Base-by-base conservation (phyloP, 2,329 filamentous ascomycete species). In the Pestalotiopsis fici region DNA sequence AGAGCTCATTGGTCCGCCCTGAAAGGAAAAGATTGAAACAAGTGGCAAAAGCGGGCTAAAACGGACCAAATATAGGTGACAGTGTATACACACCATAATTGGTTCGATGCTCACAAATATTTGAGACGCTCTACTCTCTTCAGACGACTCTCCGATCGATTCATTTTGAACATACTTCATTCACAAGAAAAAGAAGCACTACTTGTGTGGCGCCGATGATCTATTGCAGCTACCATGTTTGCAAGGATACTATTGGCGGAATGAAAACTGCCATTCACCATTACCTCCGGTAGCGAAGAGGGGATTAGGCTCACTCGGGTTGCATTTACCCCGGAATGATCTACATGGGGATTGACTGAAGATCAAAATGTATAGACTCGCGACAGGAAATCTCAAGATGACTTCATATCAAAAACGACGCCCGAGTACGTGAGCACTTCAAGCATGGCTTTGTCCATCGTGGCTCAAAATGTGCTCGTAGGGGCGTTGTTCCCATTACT, bases 311-410 rank as follows among this genome's bases (percentile, higher is more conserved):
- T 27, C 21, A 31, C 27, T 64, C 62, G 62, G 62, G 62, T 43
- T 56, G 50, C 62, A 54, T 64, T 56, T 64, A 31, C 47, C 62
- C 62, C 62, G 62, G 62, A 27, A n/a, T 28, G 37, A 18, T 47
- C 37, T 43, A 11, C 43, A 23, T 35, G 31, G 31, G 31, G 31
- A 35, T 7, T 11, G 55, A 12, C 21, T 2, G 12, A 27, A 7
- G 5, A 59, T 15, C 7, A 21, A 27, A 59, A 27, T 4, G 15
- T 59, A 50, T 50, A 23, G 13, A 7, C 15, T 23, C 12, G 27
- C 9, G 55, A 12, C 18, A 21, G 15, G 13, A 23, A 23, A 12
- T 3, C n/a, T 59, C 23, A 11, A 23, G 18, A 15, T 13, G 7
- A 28, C 6, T n/a, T 18, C 2, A 35, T 28, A 23, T 25, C 55